Base-by-base conservation (phyloP, 345 rosid genomes). In the Pugionium cornutum region DNA sequence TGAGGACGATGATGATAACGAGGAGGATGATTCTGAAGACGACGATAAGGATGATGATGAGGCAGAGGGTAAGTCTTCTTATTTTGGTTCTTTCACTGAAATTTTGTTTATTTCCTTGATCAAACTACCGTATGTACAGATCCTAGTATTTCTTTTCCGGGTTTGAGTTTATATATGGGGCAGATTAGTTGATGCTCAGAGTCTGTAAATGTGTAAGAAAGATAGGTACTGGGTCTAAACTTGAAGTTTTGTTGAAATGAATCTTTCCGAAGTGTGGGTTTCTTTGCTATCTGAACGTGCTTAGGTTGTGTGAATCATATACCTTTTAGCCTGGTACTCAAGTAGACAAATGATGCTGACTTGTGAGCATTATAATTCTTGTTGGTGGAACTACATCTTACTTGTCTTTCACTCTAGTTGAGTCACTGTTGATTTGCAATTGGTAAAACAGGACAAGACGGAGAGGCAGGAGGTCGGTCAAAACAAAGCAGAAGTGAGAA, bases 401-500 rank as follows among this genome's bases (percentile, higher is more conserved):
- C 1, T 35, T 6, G 28, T 41, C 18, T 48, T n/a, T 27, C n/a
- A 5, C n/a, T 55, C 39, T 64, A 6, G 57, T 63, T 64, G 40
- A 39, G 2, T 64, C 4, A 34, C n/a, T 57, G 2, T 28, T 42
- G 48, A 28, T n/a, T 1, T 44, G 1, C 52, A 30, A 44, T 43
- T 66, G 26, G 37, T 51, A 18, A 52, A 58, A 25, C 43, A 74
- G 77, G 69, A 56, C 79, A 40, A 51, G 84, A 85, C 62, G 97
- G 82, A 61, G 95, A 84, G 51, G 88, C 64, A 61, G 78, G 79
- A 69, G 82, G 91, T 63, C 80, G 80, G 64, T 86, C 86, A 47
- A 91, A 88, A 69, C 97, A 91, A 67, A 91, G 96, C 83, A 76
- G 97, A 70, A 91, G 97, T 35, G 97, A 91, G 61, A 91, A 91